phyloP scores from a whole-genome alignment of 441 rosid species.

The Pelargonium citronellum region DNA sequence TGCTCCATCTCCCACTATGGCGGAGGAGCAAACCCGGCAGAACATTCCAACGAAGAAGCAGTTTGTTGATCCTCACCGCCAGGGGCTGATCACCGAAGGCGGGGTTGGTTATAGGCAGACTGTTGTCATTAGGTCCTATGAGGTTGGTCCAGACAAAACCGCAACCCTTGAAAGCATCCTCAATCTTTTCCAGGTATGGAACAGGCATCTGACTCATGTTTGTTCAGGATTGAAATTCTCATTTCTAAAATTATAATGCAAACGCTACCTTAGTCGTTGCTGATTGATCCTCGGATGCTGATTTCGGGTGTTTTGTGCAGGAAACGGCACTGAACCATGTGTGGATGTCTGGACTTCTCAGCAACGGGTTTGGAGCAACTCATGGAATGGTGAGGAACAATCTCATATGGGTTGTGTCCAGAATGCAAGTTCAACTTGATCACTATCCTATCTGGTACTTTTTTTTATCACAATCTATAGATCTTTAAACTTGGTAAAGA shows the following conservation, averaged over 20 bases:
- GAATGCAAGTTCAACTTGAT: slow-evolving; percentile 58
- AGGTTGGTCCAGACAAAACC: slow-evolving; percentile 66
- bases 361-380: slow-evolving; percentile 74
- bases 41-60: slow-evolving; percentile 59
- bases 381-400: slow-evolving; percentile 63
- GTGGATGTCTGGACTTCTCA: slow-evolving; percentile 74
- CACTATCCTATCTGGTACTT: slow-evolving; percentile 60
- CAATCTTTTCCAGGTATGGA: slow-evolving; percentile 56
- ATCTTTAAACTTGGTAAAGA: no score
- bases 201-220: not conserved
- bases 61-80: slow-evolving; percentile 51
- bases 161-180: slow-evolving; percentile 56
- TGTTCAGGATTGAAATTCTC: no score
- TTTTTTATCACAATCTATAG: no score
- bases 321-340: slow-evolving; percentile 74
- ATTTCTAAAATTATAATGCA: no score
- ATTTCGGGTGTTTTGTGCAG: slow-evolving; percentile 21
- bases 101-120: slow-evolving; percentile 61
- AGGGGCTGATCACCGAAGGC: slow-evolving; percentile 48
- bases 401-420: slow-evolving; percentile 76
- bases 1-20: slow-evolving; percentile 24
- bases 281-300: not conserved
- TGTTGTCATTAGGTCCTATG: slow-evolving; percentile 54
- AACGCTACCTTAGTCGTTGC: not conserved
- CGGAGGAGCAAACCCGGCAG: slow-evolving; percentile 36